Base-by-base conservation (phyloP, 345 rosid genomes). In the Ceriops zippeliana region DNA sequence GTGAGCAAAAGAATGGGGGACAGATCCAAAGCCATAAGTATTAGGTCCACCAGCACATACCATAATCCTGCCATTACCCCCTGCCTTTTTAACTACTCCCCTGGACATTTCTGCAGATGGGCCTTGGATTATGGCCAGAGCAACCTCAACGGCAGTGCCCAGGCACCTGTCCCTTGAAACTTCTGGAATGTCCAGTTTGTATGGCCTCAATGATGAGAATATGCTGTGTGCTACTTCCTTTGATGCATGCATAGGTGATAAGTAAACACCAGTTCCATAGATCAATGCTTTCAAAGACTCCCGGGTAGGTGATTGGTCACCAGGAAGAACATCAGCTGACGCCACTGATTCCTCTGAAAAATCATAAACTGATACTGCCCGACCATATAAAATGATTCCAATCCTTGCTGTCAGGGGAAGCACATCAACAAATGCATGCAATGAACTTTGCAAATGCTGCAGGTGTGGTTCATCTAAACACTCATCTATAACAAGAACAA, bases 381-480 rank as follows among this genome's bases (percentile, higher is more conserved):
- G 83, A 15, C 98, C 92, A 81, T 90, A 96, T 47, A 84, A 66
- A 73, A 96, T 71, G 56, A 96, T 89, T 74, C 98, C 99, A 76
- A 92, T 81, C 80, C 93, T 92, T 19, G 96, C 84, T 19, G 83
- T 81, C 53, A 89, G 86, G 49, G 92, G 86, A 70, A 92, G 85
- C 31, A 93, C 89, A 83, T 96, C 98, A 0, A 84, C 85, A 76
- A 96, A 92, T 24, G 99, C 99, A 70, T 96, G 99, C 81, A 96
- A 82, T 49, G 99, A 96, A 77, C 99, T 87, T 72, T 96, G 99
- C 67, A 96, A 79, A 75, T 96, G 97, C 81, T 87, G 96, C 78
- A 96, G 85, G 80, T 96, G 96, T 4, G 89, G 87, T 84, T 96
- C 99, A 79, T 96, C 99, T 72, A 96, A 83, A 82, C 97, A 92